Conservation (phyloP, 805 yeast genomes). For the Allodekkera sacchari region DNA sequence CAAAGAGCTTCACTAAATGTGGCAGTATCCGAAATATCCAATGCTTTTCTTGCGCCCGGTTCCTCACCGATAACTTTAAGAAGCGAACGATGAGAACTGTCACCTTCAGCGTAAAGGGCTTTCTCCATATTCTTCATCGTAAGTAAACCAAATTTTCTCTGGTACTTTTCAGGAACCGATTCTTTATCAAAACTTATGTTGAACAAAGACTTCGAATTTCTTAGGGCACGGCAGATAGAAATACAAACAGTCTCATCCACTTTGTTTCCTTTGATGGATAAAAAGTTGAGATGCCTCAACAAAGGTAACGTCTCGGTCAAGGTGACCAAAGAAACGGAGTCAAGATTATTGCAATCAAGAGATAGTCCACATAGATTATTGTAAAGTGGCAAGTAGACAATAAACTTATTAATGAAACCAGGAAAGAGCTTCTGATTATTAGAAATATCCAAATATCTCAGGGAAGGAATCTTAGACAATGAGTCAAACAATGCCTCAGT, state of each 20-base stretch:
- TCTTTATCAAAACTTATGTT: slow-evolving; percentile 62
- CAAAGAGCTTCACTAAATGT: slow-evolving; percentile 17
- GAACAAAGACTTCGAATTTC: slow-evolving; percentile 53
- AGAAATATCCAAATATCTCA: slow-evolving; percentile 71
- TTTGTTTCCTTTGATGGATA: slow-evolving; percentile 60
- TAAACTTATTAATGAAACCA: slow-evolving; percentile 44
- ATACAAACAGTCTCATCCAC: slow-evolving; percentile 54
- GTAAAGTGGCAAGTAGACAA: slow-evolving; percentile 61
- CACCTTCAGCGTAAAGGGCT: slow-evolving; percentile 28
- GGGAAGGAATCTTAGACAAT: slow-evolving; percentile 44
- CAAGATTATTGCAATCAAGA: slow-evolving; percentile 58
- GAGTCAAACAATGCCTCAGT: slow-evolving; percentile 40
- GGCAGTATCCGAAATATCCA: slow-evolving; percentile 6
- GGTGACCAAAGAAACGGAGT: slow-evolving; percentile 45
- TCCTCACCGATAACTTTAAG: slow-evolving; percentile 9
- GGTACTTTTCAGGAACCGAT: slow-evolving; percentile 50
- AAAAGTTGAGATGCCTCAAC: slow-evolving; percentile 56
- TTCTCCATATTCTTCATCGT: slow-evolving; percentile 77
- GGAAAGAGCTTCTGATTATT: slow-evolving; percentile 64
- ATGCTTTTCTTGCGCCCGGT: slow-evolving; percentile 4
- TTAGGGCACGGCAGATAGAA: slow-evolving; percentile 62
- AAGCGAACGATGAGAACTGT: slow-evolving; percentile 5
- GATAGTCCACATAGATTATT: slow-evolving; percentile 57
- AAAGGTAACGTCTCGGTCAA: slow-evolving; percentile 64
- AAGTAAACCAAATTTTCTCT: slow-evolving; percentile 67